These are phyloP conservation scores for Eucalyptus rudis DNA, from an alignment of 345 rosid species.

Conservation along the genomic window DNA sequence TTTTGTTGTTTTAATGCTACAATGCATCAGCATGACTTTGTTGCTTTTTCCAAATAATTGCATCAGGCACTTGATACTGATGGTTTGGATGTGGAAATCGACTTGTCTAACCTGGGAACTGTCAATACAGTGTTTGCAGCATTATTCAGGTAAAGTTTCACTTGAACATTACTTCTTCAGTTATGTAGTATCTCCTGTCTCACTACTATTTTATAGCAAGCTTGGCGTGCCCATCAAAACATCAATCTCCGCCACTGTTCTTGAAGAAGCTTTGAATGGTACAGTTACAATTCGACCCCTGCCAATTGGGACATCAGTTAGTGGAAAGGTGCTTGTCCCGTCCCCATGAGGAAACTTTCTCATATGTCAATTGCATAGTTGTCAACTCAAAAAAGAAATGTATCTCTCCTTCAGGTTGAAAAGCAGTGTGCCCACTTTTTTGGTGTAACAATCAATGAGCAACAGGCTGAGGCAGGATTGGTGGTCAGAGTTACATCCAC, in stretches of 20 bases:
- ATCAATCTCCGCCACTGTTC: constrained; percentile 90
- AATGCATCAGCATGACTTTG: background rate
- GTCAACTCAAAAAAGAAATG: background rate
- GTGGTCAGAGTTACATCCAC: constrained; percentile 92
- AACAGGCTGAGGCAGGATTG: constrained; percentile 89
- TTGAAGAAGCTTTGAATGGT: constrained; percentile 93
- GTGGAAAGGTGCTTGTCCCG: constrained; percentile 65
- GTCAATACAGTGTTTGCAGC: constrained; percentile 99
- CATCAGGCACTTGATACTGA: constrained; percentile 74
- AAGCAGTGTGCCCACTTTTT: constrained; percentile 98
- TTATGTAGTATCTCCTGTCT: background rate
- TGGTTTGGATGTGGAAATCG: constrained; percentile 95
- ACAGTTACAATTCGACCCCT: constrained; percentile 97
- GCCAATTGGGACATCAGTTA: constrained; percentile 89
- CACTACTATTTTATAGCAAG: constrained; percentile 41
- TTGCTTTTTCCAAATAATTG: background rate
- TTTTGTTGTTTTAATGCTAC: background rate
- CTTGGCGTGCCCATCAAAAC: constrained; percentile 99
- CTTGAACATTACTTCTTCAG: background rate
- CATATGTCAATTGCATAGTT: background rate
- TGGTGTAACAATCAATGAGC: constrained; percentile 86
- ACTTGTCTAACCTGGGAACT: constrained; percentile 94
- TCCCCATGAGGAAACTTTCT: background rate
- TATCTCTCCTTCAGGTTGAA: constrained; percentile 49
- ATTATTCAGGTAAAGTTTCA: constrained; percentile 60